Evolutionary conservation across 2,329 filamentous ascomycete species (phyloP), one percentile per base, ranked within the genome.

Genomic region (Escovopsis sp.): DNA sequence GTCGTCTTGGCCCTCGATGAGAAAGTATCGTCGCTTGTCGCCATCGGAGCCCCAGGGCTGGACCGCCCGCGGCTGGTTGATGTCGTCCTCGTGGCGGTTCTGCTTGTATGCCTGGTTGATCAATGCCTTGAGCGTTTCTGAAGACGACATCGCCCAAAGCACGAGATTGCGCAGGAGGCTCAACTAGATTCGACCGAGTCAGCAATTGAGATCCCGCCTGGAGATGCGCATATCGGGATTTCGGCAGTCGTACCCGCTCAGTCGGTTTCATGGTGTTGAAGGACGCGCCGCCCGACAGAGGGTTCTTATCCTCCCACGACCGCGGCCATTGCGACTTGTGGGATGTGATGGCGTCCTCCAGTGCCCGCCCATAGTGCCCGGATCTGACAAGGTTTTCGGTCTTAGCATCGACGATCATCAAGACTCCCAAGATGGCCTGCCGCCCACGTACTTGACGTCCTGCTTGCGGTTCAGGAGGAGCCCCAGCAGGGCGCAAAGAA

Each of bases 381-480:
- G 84, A 78, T 62, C 91, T 98, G 51, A 35, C 46, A 43, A 46
- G 39, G 35, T 49, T 42, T 47, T 48, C 38, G 39, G 34, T 38
- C 30, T 35, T n/a, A 37, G 8, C n/a, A 12, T 41, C 35, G 33
- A 29, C 14, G 33, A 30, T 40, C 27, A 13, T 15, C 20, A 20
- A 20, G 6, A 20, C 20, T 20, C 6, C 20, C 20, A 20, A 25
- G 33, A 31, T 7, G 14, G 31, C 13, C 30, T 25, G 41, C 24
- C 14, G 39, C 35, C n/a, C 48, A 48, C 86, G 63, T 76, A 96
- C 91, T 98, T 94, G 58, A 96, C 84, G 65, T 94, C 88, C 60
- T 98, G 94, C 70, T 98, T 96, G 61, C 91, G 81, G 63, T 98
- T 98, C 55, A 98, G 71, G 42, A 95, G 76, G 52, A 98, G 70